Base-by-base conservation (phyloP, 139 green algal genomes). In the Chlorella sp. region DNA sequence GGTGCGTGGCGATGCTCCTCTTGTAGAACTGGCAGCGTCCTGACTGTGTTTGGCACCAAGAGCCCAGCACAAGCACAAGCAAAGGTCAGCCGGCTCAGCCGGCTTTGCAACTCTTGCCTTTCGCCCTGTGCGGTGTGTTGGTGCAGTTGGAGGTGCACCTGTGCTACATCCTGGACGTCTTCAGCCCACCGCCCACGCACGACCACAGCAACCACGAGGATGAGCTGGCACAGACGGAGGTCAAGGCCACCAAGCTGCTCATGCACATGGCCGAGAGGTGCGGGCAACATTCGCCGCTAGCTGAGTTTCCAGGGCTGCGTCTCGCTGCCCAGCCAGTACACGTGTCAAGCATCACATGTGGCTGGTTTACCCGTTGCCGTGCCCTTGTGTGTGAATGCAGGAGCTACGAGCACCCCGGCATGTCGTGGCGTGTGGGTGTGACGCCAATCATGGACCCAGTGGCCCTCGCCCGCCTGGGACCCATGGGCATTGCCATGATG, bases 391-490 rank as follows among this genome's bases (percentile, higher is more conserved):
- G 10, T 55, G 42, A 55, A 55, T 55, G 55, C 63, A 51, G 31
- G 31, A 35, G 32, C 2, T 50, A 50, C 20, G 63, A 49, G 20
- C n/a, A 35, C 63, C 63, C 63, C 26, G 74, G 74, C 74, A 31
- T 67, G 27, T 79, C 74, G 2, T 79, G 74, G 74, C 74, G 74
- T 3, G 74, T 79, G 36, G 74, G 74, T 30, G 74, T 79, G 5
- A 75, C 51, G 0, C 31, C 66, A 23, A 67, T 67, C 68, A 75
- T 66, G 23, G 74, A 79, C 36, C 63, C 72, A 67, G 26, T 26
- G 30, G 68, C 72, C 49, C 55, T 74, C 42, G 29, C 22, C 17
- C 61, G 60, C 32, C 74, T 79, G 61, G 74, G 74, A 0, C 67
- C 49, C n/a, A 74, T 74, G 67, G 67, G 60, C 2, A 31, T 70